Conservation (phyloP, 345 rosid species). For the Cardiospermum halicacabum region DNA sequence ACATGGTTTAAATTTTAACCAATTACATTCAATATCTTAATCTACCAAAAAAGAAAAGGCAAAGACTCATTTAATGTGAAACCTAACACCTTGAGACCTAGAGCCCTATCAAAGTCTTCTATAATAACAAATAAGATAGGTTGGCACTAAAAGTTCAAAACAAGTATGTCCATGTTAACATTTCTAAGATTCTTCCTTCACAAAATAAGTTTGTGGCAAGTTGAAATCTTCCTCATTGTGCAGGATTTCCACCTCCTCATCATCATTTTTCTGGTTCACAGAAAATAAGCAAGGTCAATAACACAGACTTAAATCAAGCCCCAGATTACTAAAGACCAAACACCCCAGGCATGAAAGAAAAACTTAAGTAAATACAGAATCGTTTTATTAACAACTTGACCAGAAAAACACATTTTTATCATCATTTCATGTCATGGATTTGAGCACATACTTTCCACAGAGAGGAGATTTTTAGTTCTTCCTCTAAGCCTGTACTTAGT, state of each 20-base stretch:
- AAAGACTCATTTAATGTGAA: slow-evolving; percentile 8
- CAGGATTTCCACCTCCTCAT: slow-evolving; percentile 75
- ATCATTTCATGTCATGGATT: background rate
- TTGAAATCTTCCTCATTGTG: slow-evolving; percentile 84
- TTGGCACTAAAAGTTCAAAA: background rate
- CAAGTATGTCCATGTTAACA: slow-evolving; percentile 5
- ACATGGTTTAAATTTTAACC: background rate
- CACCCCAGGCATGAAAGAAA: background rate
- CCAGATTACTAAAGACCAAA: background rate
- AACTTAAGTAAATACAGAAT: background rate
- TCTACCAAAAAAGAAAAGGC: background rate
- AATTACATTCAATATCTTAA: slow-evolving; percentile 7
- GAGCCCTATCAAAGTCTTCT: slow-evolving; percentile 12
- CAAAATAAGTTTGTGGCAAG: slow-evolving; percentile 82
- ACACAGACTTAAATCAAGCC: background rate
- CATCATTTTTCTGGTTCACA: slow-evolving; percentile 72
- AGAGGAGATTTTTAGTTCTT: background rate
- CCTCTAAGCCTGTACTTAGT: no score
- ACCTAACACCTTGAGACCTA: slow-evolving; percentile 9
- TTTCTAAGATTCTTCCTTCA: slow-evolving; percentile 59
- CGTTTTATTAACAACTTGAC: background rate
- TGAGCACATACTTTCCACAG: background rate
- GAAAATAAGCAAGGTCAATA: background rate
- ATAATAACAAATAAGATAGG: background rate
- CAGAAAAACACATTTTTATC: background rate